phyloP scores from a whole-genome alignment of 805 yeast genomes.

The Candida vaughaniae region DNA sequence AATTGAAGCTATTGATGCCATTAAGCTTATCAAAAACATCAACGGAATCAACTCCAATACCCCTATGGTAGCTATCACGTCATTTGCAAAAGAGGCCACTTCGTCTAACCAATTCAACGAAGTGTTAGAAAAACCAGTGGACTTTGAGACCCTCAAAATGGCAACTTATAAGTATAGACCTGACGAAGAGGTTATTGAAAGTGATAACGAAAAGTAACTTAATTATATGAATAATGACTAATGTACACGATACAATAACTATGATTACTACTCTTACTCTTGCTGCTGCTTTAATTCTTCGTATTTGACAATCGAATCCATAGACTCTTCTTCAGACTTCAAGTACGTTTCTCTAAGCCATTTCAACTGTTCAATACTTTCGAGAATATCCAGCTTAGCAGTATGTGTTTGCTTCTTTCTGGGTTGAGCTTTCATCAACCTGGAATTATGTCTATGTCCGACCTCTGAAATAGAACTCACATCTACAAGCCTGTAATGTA shows the following conservation, averaged over 20 bases:
- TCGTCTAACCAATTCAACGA: slow-evolving; percentile 58
- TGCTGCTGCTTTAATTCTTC: too few species aligned
- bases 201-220: slow-evolving; percentile 19
- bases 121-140: slow-evolving; percentile 71
- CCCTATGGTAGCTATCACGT: slow-evolving; percentile 74
- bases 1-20: slow-evolving; percentile 72
- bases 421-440: slow-evolving; percentile 55
- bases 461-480: slow-evolving; percentile 86
- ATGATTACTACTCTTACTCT: too few species aligned
- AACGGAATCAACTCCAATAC: slow-evolving; percentile 75
- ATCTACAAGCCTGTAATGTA: slow-evolving; percentile 80
- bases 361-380: slow-evolving; percentile 78
- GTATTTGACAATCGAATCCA: too few species aligned
- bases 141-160: slow-evolving; percentile 18
- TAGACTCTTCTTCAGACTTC: slow-evolving; percentile 21
- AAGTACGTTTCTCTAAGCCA: slow-evolving; percentile 76
- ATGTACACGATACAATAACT: too few species aligned
- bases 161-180: slow-evolving; percentile 19
- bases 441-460: slow-evolving; percentile 73
- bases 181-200: slow-evolving; percentile 27
- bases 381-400: slow-evolving; percentile 84
- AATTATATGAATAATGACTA: too few species aligned
- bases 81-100: slow-evolving; percentile 65
- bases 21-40: slow-evolving; percentile 71
- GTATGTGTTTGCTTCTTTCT: slow-evolving; percentile 74